Evolutionary conservation across 352 stramenopile genomes (phyloP).

Genomic region (Phytophthora sansomeana): DNA sequence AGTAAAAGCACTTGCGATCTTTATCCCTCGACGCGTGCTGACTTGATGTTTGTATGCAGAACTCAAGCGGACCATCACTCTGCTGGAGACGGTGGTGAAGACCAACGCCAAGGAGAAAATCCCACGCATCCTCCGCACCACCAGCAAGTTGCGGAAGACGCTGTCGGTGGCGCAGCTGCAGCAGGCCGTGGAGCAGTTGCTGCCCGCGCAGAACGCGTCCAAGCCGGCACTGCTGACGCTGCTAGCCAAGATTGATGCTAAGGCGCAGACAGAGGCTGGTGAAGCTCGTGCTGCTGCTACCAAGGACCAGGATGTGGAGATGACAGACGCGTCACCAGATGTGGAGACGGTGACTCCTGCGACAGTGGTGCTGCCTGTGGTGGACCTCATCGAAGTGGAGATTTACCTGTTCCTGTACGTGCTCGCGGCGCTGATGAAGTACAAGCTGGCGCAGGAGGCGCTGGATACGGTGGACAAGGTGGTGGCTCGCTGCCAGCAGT

Average conservation of each 20-base stretch:
- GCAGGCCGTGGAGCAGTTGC: slow-evolving; percentile 62
- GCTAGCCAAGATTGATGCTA: slow-evolving; percentile 55
- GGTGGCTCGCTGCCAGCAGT: slow-evolving; percentile 71
- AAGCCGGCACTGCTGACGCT: slow-evolving; percentile 60
- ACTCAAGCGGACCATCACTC: slow-evolving; percentile 73
- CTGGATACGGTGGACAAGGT: slow-evolving; percentile 61
- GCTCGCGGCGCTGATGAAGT: slow-evolving; percentile 76
- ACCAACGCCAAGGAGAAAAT: slow-evolving; percentile 90
- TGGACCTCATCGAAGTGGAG: slow-evolving; percentile 88
- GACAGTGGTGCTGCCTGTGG: slow-evolving; percentile 49
- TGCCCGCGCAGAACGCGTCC: slow-evolving; percentile 72
- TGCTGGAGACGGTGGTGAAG: slow-evolving; percentile 82
- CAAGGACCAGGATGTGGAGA: slow-evolving; percentile 61
- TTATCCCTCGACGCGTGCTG: not conserved
- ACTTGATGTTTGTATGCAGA: slow-evolving; percentile 49
- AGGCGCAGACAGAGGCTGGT: slow-evolving; percentile 31
- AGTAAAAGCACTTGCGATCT: slow-evolving; percentile 16
- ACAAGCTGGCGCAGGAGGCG: slow-evolving; percentile 64
- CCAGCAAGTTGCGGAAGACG: slow-evolving; percentile 83
- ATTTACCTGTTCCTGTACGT: slow-evolving; percentile 87
- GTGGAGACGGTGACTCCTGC: slow-evolving; percentile 28
- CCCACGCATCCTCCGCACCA: slow-evolving; percentile 79
- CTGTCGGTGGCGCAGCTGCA: slow-evolving; percentile 69
- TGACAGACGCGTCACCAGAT: slow-evolving; percentile 54
- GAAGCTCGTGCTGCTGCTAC: slow-evolving; percentile 12